Evolutionary conservation across 116 monocot species (phyloP).

Genomic region (Papilionanthe hybrid): DNA sequence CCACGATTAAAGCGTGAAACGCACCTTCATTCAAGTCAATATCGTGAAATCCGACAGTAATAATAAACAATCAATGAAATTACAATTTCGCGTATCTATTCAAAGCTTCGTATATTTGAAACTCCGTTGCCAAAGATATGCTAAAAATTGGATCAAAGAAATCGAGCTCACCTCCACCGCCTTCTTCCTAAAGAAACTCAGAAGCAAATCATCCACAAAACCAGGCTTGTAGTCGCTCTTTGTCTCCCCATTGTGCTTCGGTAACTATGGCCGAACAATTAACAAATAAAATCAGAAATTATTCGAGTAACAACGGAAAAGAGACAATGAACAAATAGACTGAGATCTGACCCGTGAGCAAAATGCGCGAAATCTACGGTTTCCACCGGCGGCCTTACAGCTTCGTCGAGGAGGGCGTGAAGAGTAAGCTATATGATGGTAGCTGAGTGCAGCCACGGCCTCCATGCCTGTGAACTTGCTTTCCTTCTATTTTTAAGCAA

Average conservation of each 20-base stretch:
- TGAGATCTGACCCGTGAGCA: constrained; percentile 22
- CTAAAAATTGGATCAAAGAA: too few relatives aligned
- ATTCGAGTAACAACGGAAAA: not conserved
- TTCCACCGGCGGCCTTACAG: not conserved
- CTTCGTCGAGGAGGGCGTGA: constrained; percentile 4
- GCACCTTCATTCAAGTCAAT: not conserved
- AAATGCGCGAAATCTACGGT: constrained; percentile 7
- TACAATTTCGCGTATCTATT: not conserved
- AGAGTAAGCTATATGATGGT: constrained; percentile 4
- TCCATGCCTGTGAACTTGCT: constrained; percentile 7
- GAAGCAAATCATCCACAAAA: constrained; percentile 37
- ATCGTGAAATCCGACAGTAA: not conserved
- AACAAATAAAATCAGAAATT: not conserved
- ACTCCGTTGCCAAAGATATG: not conserved
- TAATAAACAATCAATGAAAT: not conserved
- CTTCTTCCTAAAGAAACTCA: constrained; percentile 55
- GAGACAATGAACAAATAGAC: constrained; percentile 11
- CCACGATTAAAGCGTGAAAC: not conserved
- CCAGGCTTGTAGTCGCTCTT: constrained; percentile 46
- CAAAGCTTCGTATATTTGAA: not conserved
- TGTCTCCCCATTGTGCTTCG: constrained; percentile 18
- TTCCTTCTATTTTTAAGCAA: too few relatives aligned
- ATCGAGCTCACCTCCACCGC: constrained; percentile 64
- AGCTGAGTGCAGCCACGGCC: not conserved
- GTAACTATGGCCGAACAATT: not conserved